phyloP scores from a whole-genome alignment of 2,329 filamentous ascomycete species.

The Cadophora malorum region DNA sequence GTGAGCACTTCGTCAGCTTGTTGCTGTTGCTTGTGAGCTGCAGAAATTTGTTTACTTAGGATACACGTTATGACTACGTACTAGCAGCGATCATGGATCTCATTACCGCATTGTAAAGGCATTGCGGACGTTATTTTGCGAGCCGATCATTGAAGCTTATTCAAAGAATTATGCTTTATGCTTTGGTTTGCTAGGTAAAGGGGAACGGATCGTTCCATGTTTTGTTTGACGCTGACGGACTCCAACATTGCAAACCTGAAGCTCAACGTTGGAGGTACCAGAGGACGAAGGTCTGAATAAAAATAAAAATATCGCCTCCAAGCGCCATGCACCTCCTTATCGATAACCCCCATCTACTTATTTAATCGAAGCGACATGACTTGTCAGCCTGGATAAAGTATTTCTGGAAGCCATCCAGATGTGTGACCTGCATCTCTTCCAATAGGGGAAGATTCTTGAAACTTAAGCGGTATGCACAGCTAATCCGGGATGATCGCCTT shows the following conservation, averaged over 20 bases:
- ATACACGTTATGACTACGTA: neutral
- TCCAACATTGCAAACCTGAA: neutral
- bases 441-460: constrained; percentile 6
- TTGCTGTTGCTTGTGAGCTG: neutral
- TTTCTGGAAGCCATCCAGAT: constrained; percentile 10
- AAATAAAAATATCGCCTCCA: constrained; percentile 11
- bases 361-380: neutral
- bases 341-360: constrained; percentile 9
- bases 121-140: neutral
- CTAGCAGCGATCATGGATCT: constrained; percentile 10
- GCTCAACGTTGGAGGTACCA: neutral
- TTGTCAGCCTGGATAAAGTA: neutral
- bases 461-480: constrained; percentile 18
- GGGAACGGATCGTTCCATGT: neutral
- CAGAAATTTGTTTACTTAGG: constrained; percentile 4
- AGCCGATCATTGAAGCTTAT: neutral
- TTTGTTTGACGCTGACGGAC: neutral
- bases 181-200: neutral
- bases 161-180: neutral
- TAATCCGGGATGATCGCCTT: constrained; percentile 22
- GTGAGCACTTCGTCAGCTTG: neutral
- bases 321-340: constrained; percentile 11
- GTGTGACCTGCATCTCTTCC: constrained; percentile 1
- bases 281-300: neutral
- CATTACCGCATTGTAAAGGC: constrained; percentile 3